A percentile compares a stretch with the other conserved stretches of the same genome.
Conservation (phyloP, 73 alveolate species). For the Tetrahymena malaccensis region DNA sequence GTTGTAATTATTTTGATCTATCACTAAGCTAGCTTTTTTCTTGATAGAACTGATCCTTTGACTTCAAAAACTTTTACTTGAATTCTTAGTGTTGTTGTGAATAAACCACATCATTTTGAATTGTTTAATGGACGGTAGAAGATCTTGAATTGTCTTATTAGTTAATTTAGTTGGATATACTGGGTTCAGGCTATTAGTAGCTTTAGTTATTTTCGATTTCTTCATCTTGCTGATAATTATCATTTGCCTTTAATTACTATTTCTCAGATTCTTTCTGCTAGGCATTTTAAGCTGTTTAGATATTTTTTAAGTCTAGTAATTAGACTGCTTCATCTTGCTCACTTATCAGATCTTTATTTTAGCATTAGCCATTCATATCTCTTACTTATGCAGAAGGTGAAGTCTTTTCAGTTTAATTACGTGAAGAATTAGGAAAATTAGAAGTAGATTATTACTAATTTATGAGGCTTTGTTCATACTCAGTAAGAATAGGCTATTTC, state of each 20-base stretch:
- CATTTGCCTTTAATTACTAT: neutral
- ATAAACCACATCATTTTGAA: neutral
- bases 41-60: neutral
- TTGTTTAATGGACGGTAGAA: neutral
- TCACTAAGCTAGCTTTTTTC: neutral
- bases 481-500: neutral
- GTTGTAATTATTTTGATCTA: neutral
- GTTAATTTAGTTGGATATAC: neutral
- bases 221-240: neutral
- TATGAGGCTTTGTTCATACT: neutral
- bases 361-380: neutral
- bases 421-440: neutral
- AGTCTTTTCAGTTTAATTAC: neutral
- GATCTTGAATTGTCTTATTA: neutral
- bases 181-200: neutral
- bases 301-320: neutral
- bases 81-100: neutral
- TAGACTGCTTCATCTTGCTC: neutral
- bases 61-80: neutral
- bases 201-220: neutral
- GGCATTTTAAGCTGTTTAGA: neutral
- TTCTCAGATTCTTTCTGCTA: neutral
- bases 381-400: neutral
- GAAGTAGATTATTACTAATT: neutral
- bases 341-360: neutral